Evolutionary conservation across 495 filamentous ascomycete genomes (phyloP), one percentile per base, ranked within the genome.

Genomic region (Lasiosphaeria ovina): DNA sequence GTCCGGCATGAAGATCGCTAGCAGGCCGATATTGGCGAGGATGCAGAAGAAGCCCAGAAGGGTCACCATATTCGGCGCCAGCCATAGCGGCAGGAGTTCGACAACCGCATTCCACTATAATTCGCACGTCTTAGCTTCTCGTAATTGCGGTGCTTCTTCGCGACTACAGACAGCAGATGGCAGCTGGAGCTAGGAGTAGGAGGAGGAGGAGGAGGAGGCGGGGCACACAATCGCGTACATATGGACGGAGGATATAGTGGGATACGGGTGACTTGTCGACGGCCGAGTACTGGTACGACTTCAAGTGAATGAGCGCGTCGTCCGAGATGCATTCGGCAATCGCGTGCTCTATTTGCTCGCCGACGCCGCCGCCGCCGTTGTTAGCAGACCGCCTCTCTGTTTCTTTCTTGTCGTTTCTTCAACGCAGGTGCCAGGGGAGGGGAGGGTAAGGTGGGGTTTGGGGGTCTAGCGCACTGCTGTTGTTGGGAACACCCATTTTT

Each of bases 201-300:
- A n/a, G 9, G 6, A 32, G 40, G 24, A 35, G 51, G 35, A 60
- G 49, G 31, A 12, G 55, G 60, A 60, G 38, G 34, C 50, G 58
- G 53, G 35, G 53, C 62, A 14, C n/a, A 32, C 1, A 42, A 2
- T 42, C 12, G 72, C 88, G 76, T 89, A 98, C 93, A 72, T 97
- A 98, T 69, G 95, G 93, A 64, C 84, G 89, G 42, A 98, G 82
- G 72, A 98, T 92, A 73, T 98, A 96, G 66, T 88, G 81, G 47
- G 95, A 97, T 45, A 98, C 87, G 56, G 87, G 84, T n/a, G 92
- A 97, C 74, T 97, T 96, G 80, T 98, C 94, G 69, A 98, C 93
- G 69, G 87, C 88, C 66, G 90, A 92, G 74, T 98, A 98, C 71
- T 97, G 95, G 85, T 98, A 98, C 33, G 85, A 86, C 74, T 93